phyloP scores from a whole-genome alignment of 202 grass and related monocot species.

The Cymbopogon flexuosus region DNA sequence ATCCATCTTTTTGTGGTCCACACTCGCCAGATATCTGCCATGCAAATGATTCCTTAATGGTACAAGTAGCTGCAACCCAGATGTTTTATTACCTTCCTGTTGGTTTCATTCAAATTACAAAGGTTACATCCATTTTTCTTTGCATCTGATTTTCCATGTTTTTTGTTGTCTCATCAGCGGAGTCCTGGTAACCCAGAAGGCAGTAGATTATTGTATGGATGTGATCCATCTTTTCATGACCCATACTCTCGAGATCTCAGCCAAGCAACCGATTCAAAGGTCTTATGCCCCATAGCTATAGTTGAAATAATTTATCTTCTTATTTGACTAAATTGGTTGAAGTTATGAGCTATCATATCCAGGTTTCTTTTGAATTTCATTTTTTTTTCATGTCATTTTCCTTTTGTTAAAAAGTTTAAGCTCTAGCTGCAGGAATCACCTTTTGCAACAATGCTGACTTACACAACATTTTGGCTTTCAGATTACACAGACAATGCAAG shows the following conservation, averaged over 20 bases:
- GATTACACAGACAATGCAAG: slow-evolving; percentile 63
- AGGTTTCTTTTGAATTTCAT: not conserved
- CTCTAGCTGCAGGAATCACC: not conserved
- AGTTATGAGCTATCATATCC: not conserved
- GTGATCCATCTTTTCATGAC: not conserved
- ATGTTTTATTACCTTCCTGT: not conserved
- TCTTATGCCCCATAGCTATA: not conserved
- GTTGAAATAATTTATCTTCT: not conserved
- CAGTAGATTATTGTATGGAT: not conserved
- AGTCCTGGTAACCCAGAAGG: not conserved
- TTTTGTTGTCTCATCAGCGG: not conserved
- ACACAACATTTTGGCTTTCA: slow-evolving; percentile 30
- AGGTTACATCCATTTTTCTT: not conserved
- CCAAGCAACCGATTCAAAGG: not conserved
- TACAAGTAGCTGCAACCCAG: not conserved
- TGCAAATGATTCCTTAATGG: not conserved
- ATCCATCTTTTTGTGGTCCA: slow-evolving; percentile 33
- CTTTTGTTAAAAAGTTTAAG: not conserved
- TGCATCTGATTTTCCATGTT: not conserved
- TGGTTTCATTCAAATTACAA: not conserved
- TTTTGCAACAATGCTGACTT: slow-evolving; percentile 14
- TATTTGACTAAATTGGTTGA: not conserved
- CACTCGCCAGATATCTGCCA: slow-evolving; percentile 29
- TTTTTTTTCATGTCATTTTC: not conserved
- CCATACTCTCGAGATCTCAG: slow-evolving; percentile 2